These are phyloP conservation scores for Leccinum brunneo-olivaceum DNA, from an alignment of 1,284 basidiomycete genomes.

Conservation along the genomic window DNA sequence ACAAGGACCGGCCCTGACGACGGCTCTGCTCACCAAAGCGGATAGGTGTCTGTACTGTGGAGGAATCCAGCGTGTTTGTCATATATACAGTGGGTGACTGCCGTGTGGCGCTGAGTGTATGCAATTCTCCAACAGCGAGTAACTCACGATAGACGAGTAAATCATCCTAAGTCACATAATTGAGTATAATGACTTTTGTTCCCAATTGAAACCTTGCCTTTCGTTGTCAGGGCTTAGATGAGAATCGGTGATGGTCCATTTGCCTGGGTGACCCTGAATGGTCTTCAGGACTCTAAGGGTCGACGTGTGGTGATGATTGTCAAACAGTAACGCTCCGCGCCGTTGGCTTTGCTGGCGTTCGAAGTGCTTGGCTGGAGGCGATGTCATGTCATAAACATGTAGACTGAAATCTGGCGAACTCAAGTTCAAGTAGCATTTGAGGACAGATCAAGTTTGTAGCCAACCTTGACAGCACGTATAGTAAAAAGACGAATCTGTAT, in stretches of 20 bases:
- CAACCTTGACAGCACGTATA: slow-evolving; percentile 78
- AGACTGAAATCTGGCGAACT: slow-evolving; percentile 67
- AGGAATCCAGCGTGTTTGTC: slow-evolving; percentile 73
- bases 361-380: slow-evolving; percentile 34
- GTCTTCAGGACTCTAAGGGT: slow-evolving; percentile 74
- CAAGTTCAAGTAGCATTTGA: slow-evolving; percentile 8
- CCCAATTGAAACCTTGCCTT: slow-evolving; percentile 47
- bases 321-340: slow-evolving; percentile 11
- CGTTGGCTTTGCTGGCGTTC: slow-evolving; percentile 15
- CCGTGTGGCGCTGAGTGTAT: slow-evolving; percentile 6
- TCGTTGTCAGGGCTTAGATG: slow-evolving; percentile 90
- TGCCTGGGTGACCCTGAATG: slow-evolving; percentile 68
- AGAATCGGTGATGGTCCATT: slow-evolving; percentile 94
- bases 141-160: slow-evolving; percentile 78
- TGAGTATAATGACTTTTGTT: slow-evolving; percentile 42
- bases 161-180: slow-evolving; percentile 60
- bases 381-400: slow-evolving; percentile 80
- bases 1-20: slow-evolving; percentile 26
- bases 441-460: slow-evolving; percentile 5
- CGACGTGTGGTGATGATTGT: slow-evolving; percentile 43
- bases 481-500: slow-evolving; percentile 69
- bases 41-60: slow-evolving; percentile 66
- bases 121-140: background rate
- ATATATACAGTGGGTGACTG: slow-evolving; percentile 77
- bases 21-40: slow-evolving; percentile 53